Evolutionary conservation across 2,329 filamentous ascomycete species (phyloP).

Genomic region (Cytospora piceicola): DNA sequence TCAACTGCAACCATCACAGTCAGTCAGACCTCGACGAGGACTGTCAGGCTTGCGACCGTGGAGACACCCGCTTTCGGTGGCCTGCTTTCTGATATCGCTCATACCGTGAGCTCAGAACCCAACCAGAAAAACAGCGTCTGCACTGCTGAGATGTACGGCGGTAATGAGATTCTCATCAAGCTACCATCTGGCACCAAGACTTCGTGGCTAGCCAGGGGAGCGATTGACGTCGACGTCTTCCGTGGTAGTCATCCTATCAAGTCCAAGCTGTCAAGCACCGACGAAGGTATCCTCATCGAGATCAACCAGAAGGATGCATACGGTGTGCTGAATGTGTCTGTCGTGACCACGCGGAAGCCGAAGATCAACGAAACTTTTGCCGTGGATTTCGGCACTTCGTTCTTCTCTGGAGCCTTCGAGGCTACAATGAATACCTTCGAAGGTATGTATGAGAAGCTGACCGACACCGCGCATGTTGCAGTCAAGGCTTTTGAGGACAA

Average conservation of each 20-base stretch:
- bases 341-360: slow-evolving; percentile 62
- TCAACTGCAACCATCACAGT: slow-evolving; percentile 42
- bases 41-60: slow-evolving; percentile 38
- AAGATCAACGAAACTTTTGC: slow-evolving; percentile 64
- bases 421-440: slow-evolving; percentile 46
- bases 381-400: slow-evolving; percentile 60
- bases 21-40: slow-evolving; percentile 44
- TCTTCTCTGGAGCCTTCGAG: slow-evolving; percentile 50
- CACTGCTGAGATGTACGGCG: slow-evolving; percentile 49
- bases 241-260: slow-evolving; percentile 52
- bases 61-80: slow-evolving; percentile 43
- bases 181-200: slow-evolving; percentile 56
- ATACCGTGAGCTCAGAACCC: slow-evolving; percentile 33
- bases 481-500: slow-evolving; percentile 36
- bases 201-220: slow-evolving; percentile 59
- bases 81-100: slow-evolving; percentile 45
- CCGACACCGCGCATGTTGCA: slow-evolving; percentile 45
- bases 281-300: slow-evolving; percentile 57
- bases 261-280: slow-evolving; percentile 51
- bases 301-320: slow-evolving; percentile 59
- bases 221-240: slow-evolving; percentile 59
- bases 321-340: slow-evolving; percentile 60
- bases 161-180: slow-evolving; percentile 57
- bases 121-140: slow-evolving; percentile 45
- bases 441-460: slow-evolving; percentile 47